phyloP scores from a whole-genome alignment of 1,284 basidiomycete species.

The Ganoderma sinense region DNA sequence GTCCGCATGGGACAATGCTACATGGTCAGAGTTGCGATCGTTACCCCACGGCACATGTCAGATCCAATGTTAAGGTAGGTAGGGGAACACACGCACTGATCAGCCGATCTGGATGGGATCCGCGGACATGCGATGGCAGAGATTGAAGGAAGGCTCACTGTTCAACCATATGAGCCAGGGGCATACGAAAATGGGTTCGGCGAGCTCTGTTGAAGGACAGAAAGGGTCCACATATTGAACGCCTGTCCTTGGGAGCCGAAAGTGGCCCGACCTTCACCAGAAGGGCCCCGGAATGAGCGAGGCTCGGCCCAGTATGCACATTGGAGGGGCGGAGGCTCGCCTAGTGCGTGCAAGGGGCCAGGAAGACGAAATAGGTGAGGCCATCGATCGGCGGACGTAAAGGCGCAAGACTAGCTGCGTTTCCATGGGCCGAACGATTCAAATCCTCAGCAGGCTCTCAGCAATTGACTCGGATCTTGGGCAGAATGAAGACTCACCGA shows the following conservation, averaged over 20 bases:
- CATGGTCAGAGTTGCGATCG: not conserved
- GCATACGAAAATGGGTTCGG: not conserved
- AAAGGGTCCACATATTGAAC: not conserved
- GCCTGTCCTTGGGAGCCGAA: not conserved
- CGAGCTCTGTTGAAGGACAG: not conserved
- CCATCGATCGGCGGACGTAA: not conserved
- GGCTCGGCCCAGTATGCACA: not conserved
- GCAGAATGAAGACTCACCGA: not conserved
- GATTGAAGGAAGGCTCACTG: not conserved
- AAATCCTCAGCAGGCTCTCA: not conserved
- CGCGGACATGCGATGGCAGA: not conserved
- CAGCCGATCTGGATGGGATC: too few species aligned
- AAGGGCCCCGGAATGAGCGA: not conserved
- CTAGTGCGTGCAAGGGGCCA: not conserved
- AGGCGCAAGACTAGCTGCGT: not conserved
- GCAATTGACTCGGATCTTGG: not conserved
- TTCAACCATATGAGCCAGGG: not conserved
- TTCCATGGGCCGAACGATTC: conserved; percentile 1
- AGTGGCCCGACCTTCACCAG: not conserved
- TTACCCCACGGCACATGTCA: not conserved
- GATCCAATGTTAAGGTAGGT: not conserved
- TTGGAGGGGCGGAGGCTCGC: not conserved
- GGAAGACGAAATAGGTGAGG: not conserved
- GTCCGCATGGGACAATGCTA: not conserved
- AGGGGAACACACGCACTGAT: not conserved